Percentiles rank a stretch among this genome's conserved stretches.
These are phyloP conservation scores for Huntiella abstrusa DNA, from an alignment of 2,329 filamentous ascomycete genomes.

Conservation along the genomic window DNA sequence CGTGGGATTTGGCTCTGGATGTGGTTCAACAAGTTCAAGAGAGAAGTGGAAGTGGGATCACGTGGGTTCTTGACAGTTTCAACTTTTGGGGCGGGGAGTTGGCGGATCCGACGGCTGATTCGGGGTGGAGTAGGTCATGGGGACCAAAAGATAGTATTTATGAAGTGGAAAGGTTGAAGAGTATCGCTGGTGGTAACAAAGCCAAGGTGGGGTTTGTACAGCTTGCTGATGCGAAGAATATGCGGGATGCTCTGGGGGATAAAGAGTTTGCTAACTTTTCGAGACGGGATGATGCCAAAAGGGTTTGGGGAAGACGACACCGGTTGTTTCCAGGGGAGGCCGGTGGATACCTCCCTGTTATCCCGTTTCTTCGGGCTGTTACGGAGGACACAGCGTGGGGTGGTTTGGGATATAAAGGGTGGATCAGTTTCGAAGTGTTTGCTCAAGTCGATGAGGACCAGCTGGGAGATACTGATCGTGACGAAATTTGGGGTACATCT, in stretches of 20 bases:
- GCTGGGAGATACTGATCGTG: background rate
- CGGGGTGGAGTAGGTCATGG: background rate
- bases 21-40: constrained; percentile 4
- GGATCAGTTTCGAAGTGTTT: constrained; percentile 15
- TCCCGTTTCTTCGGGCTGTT: constrained; percentile 13
- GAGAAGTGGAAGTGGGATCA: constrained; percentile 10
- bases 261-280: background rate
- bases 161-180: background rate
- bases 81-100: constrained; percentile 13
- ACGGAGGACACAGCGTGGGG: background rate
- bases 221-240: constrained; percentile 13
- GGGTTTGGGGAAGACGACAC: constrained; percentile 13
- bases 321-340: constrained; percentile 13
- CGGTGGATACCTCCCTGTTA: constrained; percentile 16
- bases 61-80: constrained; percentile 16
- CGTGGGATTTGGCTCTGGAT: constrained; percentile 12
- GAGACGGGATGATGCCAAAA: constrained; percentile 4
- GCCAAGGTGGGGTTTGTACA: constrained; percentile 13
- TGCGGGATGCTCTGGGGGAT: constrained; percentile 8
- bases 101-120: background rate
- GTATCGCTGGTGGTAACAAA: background rate
- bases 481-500: background rate
- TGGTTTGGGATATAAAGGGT: constrained; percentile 11
- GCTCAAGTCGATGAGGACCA: background rate
- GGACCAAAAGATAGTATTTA: background rate